Percentiles rank a stretch among this genome's conserved stretches.
phyloP scores from a whole-genome alignment of 352 stramenopile genomes.

The Globisporangium paddicum region DNA sequence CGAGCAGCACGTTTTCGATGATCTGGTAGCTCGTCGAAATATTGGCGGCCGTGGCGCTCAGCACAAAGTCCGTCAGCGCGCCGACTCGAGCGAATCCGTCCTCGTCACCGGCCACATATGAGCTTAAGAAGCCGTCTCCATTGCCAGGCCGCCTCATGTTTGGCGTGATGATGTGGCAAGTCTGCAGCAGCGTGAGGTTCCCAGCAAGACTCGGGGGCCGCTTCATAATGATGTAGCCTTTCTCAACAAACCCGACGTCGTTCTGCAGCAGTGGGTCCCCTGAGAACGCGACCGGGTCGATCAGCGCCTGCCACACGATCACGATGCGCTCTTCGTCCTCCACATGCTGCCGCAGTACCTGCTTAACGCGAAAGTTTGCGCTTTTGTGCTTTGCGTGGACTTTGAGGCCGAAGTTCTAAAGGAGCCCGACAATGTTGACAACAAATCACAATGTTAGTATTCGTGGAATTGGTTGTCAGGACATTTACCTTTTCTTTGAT shows the following conservation, averaged over 20 bases:
- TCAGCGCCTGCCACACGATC: constrained; percentile 51
- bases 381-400: constrained; percentile 41
- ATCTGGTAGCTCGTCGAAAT: constrained; percentile 27
- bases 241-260: too few relatives aligned
- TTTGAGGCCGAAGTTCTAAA: constrained; percentile 53
- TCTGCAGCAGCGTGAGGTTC: constrained; percentile 30
- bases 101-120: constrained; percentile 2
- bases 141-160: too few relatives aligned
- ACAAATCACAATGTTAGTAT: not conserved
- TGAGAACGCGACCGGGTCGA: constrained; percentile 50
- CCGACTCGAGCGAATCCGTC: constrained; percentile 27
- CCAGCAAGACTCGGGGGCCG: constrained; percentile 10
- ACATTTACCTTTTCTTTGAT: too few relatives aligned
- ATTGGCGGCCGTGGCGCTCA: constrained; percentile 28
- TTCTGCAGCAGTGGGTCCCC: too few relatives aligned
- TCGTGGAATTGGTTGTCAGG: too few relatives aligned
- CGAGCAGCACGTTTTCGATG: constrained; percentile 47
- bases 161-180: constrained; percentile 47
- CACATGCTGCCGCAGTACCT: constrained; percentile 42
- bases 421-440: too few relatives aligned
- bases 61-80: constrained; percentile 41
- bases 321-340: constrained; percentile 45
- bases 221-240: constrained; percentile 54
- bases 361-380: constrained; percentile 46
- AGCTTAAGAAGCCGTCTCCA: too few relatives aligned